phyloP scores from a whole-genome alignment of 2,329 filamentous ascomycete species.

The Talaromyces piceae region DNA sequence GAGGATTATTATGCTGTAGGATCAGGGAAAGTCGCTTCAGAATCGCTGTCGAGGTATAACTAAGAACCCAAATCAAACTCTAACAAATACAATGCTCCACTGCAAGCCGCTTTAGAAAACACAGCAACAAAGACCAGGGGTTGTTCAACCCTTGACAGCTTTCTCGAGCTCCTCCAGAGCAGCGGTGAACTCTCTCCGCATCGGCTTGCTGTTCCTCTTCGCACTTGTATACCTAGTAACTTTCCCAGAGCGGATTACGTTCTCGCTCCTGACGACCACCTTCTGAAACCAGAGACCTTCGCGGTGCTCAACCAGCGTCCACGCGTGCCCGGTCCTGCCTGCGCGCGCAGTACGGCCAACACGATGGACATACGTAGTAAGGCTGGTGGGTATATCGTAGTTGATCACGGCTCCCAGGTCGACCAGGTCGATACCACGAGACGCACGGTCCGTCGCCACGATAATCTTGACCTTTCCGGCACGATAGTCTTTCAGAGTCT shows the following conservation, averaged over 20 bases:
- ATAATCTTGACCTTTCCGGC: slow-evolving; percentile 61
- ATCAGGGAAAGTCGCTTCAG: too few relatives aligned
- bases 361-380: slow-evolving; percentile 81
- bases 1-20: too few relatives aligned
- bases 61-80: not conserved
- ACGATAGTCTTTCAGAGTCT: slow-evolving; percentile 60
- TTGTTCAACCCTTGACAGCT: slow-evolving; percentile 25
- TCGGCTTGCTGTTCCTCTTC: slow-evolving; percentile 16
- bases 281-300: slow-evolving; percentile 92
- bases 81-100: not conserved
- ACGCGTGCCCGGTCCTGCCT: slow-evolving; percentile 66
- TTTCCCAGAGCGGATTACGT: slow-evolving; percentile 22
- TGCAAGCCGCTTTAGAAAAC: not conserved
- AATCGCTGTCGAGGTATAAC: not conserved
- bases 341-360: slow-evolving; percentile 86
- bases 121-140: not conserved
- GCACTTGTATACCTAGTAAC: slow-evolving; percentile 25
- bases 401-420: slow-evolving; percentile 80
- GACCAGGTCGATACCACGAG: slow-evolving; percentile 78
- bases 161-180: slow-evolving; percentile 31
- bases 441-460: slow-evolving; percentile 87
- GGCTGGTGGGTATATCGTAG: slow-evolving; percentile 79
- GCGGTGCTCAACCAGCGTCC: slow-evolving; percentile 74
- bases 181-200: slow-evolving; percentile 25
- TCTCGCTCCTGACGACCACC: slow-evolving; percentile 57